Evolutionary conservation across 164 flowering plant genomes (phyloP).

Genomic region (Nymphaea thermarum): DNA sequence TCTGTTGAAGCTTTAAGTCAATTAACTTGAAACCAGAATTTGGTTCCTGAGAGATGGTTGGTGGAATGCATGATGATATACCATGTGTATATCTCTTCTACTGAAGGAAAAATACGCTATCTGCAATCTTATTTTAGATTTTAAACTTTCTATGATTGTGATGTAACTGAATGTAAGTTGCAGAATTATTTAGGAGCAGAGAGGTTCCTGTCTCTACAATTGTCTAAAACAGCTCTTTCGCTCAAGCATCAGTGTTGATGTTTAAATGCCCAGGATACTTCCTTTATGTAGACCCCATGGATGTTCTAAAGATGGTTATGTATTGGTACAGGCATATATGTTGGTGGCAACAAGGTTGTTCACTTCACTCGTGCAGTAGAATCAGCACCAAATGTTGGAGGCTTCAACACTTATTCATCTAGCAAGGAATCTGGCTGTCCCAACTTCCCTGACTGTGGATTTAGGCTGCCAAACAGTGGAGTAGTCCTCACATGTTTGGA

Average conservation of each 20-base stretch:
- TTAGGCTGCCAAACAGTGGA: constrained; percentile 74
- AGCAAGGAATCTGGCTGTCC: constrained; percentile 34
- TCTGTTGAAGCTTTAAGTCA: not conserved
- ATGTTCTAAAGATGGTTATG: not conserved
- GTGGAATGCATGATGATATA: too few relatives aligned
- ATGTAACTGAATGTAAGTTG: not conserved
- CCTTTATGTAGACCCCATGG: not conserved
- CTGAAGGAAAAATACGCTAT: too few relatives aligned
- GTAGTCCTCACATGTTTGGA: constrained; percentile 84
- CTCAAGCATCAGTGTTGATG: too few relatives aligned
- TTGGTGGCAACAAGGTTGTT: constrained; percentile 8
- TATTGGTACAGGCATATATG: constrained; percentile 5
- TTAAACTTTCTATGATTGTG: too few relatives aligned
- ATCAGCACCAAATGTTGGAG: not conserved
- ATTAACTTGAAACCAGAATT: not conserved
- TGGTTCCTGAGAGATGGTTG: not conserved
- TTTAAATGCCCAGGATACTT: too few relatives aligned
- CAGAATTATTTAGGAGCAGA: too few relatives aligned
- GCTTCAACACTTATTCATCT: constrained; percentile 12
- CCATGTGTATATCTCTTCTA: not conserved
- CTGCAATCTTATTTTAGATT: not conserved
- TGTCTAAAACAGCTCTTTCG: too few relatives aligned
- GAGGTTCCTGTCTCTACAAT: too few relatives aligned
- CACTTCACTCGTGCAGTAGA: constrained; percentile 6
- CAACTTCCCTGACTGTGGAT: constrained; percentile 89